Conservation (phyloP, 306 rosid species). For the Crotalaria pallida region DNA sequence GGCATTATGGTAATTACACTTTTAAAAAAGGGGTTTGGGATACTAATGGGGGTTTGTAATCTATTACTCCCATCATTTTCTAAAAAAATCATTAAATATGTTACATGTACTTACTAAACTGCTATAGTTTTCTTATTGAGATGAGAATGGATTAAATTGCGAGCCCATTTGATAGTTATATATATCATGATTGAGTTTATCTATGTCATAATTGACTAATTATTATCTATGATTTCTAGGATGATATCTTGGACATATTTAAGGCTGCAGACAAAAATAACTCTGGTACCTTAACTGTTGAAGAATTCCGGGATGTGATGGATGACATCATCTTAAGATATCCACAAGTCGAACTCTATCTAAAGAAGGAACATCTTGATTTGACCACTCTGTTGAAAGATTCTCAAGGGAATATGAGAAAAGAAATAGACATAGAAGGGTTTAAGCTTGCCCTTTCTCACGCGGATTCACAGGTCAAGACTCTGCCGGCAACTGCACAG, state of each 20-base stretch:
- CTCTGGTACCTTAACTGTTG: constrained; percentile 58
- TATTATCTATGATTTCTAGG: constrained; percentile 39
- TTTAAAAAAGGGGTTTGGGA: neutral
- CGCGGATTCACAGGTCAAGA: constrained; percentile 80
- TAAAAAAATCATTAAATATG: neutral
- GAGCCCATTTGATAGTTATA: neutral
- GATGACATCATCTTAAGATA: constrained; percentile 80
- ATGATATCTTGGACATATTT: constrained; percentile 67
- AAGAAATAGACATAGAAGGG: constrained; percentile 65
- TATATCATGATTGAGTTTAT: neutral
- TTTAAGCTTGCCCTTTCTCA: constrained; percentile 65
- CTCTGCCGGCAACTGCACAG: constrained; percentile 97
- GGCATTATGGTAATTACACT: neutral
- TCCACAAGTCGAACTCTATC: constrained; percentile 73
- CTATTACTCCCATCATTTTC: no score
- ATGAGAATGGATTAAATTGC: neutral
- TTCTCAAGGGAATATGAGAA: constrained; percentile 49
- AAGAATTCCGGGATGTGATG: constrained; percentile 67
- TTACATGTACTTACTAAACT: neutral
- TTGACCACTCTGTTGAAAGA: constrained; percentile 59
- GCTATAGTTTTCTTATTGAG: neutral
- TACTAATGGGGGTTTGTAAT: no score
- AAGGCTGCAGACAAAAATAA: constrained; percentile 74
- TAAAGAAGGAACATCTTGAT: constrained; percentile 50
- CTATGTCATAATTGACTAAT: neutral